Conservation (phyloP, 1,284 basidiomycete species). For the Phellopilus nigrolimitatus region DNA sequence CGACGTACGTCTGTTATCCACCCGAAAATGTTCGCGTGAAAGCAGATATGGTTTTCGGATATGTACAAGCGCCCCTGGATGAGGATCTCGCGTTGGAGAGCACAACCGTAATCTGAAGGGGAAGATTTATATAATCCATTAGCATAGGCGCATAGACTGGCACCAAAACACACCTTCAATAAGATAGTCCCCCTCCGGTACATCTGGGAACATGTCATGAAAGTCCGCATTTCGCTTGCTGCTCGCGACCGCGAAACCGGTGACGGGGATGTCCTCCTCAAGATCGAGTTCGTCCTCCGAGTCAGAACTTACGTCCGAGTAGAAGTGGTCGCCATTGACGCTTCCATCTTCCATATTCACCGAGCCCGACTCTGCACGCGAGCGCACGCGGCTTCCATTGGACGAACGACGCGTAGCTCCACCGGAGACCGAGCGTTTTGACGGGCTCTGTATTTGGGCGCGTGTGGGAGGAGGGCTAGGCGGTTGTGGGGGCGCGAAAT, state of each 20-base stretch:
- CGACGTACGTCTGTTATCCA: conserved; percentile 91
- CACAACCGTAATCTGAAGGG: conserved; percentile 89
- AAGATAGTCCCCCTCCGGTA: conserved; percentile 95
- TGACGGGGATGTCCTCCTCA: conserved; percentile 70
- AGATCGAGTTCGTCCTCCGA: conserved; percentile 46
- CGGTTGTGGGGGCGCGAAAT: conserved; percentile 28
- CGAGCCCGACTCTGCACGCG: conserved; percentile 27
- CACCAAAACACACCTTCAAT: conserved; percentile 77
- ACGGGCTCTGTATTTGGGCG: conserved; percentile 6
- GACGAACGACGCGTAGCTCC: conserved; percentile 2
- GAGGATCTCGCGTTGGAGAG: conserved; percentile 91
- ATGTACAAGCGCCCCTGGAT: conserved; percentile 96
- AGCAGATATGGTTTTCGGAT: conserved; percentile 97
- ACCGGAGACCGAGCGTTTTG: conserved; percentile 3
- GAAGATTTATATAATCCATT: conserved; percentile 18
- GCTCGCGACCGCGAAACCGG: conserved; percentile 95
- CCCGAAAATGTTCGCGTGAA: conserved; percentile 98
- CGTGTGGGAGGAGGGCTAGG: conserved; percentile 5
- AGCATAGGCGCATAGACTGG: not conserved
- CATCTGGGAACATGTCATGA: conserved; percentile 83
- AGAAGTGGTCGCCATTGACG: conserved; percentile 7
- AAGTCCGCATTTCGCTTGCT: conserved; percentile 95
- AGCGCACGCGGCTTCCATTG: conserved; percentile 23
- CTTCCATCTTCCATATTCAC: conserved; percentile 7
- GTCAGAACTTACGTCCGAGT: conserved; percentile 25